Evolutionary conservation across 345 rosid genomes (phyloP).

Genomic region (Citrus sinensis): DVS_A1.0 CM039163.1:43242001-43242500

Average conservation of each 20-base stretch:
- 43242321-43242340: too few relatives aligned
- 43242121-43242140: neutral
- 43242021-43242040: neutral
- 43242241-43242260: neutral
- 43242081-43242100: neutral
- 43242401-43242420: too few relatives aligned
- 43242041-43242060: neutral
- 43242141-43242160: neutral
- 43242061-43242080: neutral
- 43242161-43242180: neutral
- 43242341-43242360: too few relatives aligned
- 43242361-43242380: too few relatives aligned
- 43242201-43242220: neutral
- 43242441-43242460: too few relatives aligned
- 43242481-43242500: too few relatives aligned
- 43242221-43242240: neutral
- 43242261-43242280: neutral
- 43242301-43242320: too few relatives aligned
- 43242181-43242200: neutral
- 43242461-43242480: too few relatives aligned
- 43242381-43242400: too few relatives aligned
- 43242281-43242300: neutral
- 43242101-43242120: neutral
- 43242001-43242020: neutral
- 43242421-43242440: too few relatives aligned